Evolutionary conservation across 495 filamentous ascomycete species (phyloP).

Genomic region (Aspergillus incahuasiensis): DNA sequence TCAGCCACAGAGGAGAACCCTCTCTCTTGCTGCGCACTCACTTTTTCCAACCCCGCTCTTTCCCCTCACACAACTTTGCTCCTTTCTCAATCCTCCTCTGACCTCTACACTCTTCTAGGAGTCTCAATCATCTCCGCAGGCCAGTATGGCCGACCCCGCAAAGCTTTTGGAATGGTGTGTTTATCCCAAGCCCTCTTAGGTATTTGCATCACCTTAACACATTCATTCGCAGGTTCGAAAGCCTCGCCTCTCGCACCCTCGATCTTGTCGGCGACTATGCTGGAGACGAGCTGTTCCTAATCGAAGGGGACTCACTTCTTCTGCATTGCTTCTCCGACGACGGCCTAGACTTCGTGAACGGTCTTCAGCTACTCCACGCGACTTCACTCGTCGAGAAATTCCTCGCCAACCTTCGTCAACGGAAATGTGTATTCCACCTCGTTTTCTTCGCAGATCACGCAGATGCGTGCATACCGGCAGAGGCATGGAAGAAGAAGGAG

Average conservation of each 20-base stretch:
- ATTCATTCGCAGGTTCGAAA: constrained; percentile 16
- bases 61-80: too few relatives aligned
- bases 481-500: neutral
- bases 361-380: constrained; percentile 69
- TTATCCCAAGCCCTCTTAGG: neutral
- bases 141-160: neutral
- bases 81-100: too few relatives aligned
- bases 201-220: too few relatives aligned
- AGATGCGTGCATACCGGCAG: constrained; percentile 12
- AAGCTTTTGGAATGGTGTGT: neutral
- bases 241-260: constrained; percentile 18
- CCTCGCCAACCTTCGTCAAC: constrained; percentile 50
- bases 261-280: constrained; percentile 61
- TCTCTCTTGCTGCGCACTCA: too few relatives aligned
- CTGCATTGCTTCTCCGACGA: constrained; percentile 54
- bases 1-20: too few relatives aligned
- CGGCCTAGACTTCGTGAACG: constrained; percentile 57
- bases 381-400: constrained; percentile 63
- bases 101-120: too few relatives aligned
- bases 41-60: too few relatives aligned
- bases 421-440: constrained; percentile 65
- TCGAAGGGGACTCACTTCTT: constrained; percentile 71
- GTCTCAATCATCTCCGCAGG: too few relatives aligned
- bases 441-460: constrained; percentile 56
- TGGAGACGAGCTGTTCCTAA: constrained; percentile 63